phyloP scores from a whole-genome alignment of 129 eudicot species.

The Centaurea solstitialis region DNA sequence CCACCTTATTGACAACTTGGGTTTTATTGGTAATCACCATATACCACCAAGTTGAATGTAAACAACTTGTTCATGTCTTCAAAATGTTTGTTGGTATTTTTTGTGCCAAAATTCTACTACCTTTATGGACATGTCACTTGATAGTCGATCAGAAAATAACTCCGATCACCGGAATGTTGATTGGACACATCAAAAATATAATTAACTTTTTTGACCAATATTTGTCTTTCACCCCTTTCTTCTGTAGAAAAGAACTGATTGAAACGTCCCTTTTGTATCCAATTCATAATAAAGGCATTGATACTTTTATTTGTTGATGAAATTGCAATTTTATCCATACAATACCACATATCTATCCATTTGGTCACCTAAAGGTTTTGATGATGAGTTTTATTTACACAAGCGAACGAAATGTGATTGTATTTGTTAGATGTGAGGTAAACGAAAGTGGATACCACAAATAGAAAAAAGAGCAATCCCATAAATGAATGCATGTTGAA shows the following conservation, averaged over 20 bases:
- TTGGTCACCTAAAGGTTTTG: constrained; percentile 1
- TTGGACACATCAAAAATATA: constrained; percentile 7
- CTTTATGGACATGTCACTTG: neutral
- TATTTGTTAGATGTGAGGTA: neutral
- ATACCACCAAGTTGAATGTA: neutral
- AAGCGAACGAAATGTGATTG: neutral
- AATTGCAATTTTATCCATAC: constrained; percentile 18
- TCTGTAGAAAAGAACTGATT: constrained; percentile 16
- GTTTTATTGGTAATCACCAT: neutral
- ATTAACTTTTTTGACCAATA: constrained; percentile 18
- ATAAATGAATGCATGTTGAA: constrained; percentile 1
- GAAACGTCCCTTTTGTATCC: constrained; percentile 31
- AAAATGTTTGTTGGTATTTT: neutral
- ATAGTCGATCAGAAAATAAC: neutral
- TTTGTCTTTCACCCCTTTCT: constrained; percentile 5
- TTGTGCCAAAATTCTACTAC: neutral
- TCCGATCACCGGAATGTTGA: constrained; percentile 13
- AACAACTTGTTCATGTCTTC: neutral
- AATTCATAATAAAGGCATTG: neutral
- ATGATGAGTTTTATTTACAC: neutral
- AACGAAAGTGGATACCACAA: neutral
- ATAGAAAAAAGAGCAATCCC: neutral
- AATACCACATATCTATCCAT: constrained; percentile 5
- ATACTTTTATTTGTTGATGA: constrained; percentile 4
- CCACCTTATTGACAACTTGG: neutral